Percentiles rank a stretch among this genome's conserved stretches.
Evolutionary conservation across 2,329 filamentous ascomycete genomes (phyloP).

Genomic region (Penicillium sp.): DNA sequence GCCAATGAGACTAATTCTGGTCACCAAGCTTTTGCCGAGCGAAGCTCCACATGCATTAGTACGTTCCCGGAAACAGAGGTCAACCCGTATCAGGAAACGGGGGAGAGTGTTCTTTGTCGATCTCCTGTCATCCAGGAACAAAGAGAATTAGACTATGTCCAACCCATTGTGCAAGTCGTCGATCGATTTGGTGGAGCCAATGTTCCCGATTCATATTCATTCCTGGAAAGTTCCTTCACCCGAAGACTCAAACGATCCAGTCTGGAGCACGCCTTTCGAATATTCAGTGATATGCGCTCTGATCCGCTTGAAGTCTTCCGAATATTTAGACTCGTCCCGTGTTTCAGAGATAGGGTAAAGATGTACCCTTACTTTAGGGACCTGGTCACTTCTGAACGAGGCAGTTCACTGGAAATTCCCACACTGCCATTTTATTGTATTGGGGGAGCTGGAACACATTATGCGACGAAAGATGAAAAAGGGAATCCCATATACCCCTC

Average conservation of each 20-base stretch:
- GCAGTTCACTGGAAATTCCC: slow-evolving; percentile 58
- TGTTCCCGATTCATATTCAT: slow-evolving; percentile 45
- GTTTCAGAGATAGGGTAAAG: slow-evolving; percentile 49
- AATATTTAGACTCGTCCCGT: slow-evolving; percentile 67
- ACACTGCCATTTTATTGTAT: slow-evolving; percentile 62
- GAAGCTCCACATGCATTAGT: not conserved
- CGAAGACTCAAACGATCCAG: slow-evolving; percentile 66
- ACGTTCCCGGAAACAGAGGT: not conserved
- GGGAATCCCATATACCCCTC: slow-evolving; percentile 33
- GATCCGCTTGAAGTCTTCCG: slow-evolving; percentile 50
- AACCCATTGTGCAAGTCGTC: not conserved
- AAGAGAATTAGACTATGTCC: not conserved
- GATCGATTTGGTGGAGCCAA: not conserved
- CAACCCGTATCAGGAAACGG: not conserved
- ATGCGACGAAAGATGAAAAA: slow-evolving; percentile 40
- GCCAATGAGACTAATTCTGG: not conserved
- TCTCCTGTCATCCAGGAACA: not conserved
- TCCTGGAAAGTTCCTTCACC: slow-evolving; percentile 65
- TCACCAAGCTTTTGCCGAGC: not conserved
- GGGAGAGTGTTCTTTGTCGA: not conserved
- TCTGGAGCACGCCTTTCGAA: slow-evolving; percentile 59
- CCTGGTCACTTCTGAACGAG: slow-evolving; percentile 36
- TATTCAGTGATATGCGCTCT: slow-evolving; percentile 51
- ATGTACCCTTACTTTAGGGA: slow-evolving; percentile 38
- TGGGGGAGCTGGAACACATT: slow-evolving; percentile 67